Evolutionary conservation across 345 rosid species (phyloP), one percentile per base, ranked within the genome.

Genomic region (Nasturtium officinale): DNA sequence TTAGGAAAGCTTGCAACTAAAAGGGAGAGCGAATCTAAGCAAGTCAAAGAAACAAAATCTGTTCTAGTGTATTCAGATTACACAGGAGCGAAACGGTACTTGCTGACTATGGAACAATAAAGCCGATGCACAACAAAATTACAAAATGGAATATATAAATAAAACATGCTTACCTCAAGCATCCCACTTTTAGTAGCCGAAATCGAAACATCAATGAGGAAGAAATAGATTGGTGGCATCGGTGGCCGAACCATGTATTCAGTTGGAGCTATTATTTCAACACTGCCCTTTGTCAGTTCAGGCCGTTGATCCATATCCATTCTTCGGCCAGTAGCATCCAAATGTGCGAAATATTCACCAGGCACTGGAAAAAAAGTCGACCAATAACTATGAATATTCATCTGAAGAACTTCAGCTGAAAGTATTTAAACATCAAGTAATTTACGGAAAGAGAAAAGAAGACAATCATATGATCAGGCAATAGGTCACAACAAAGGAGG

Each of bases 191-290:
- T 87, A 74, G 80, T 77, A n/a, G 98, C 95, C 52, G 96, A 90
- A 75, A 89, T 60, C 1, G 98, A 96, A 70, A 96, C 99, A 66
- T 96, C 99, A 61, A 96, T 90, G 67, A 96, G 96, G 73, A 96
- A 96, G 81, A 96, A 96, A 79, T 90, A 96, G 37, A 86, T 77
- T 17, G 99, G 99, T 5, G 97, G 96, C 98, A 92, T 92, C 61
- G 97, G 99, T 50, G 99, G 99, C 83, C 98, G 97, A 83, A 96
- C 99, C 99, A 96, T 96, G 81, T 92, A 96, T 74, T 96, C 99
- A 10, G 97, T 89, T 63, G 99, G 96, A 80, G 98, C 98, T 76
- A 96, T 88, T 80, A 86, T 89, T 72, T 96, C 99, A 64, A 92
- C 95, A 83, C 96, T 92, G 5, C 99, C 98, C 80, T 87, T 84